Base-by-base conservation (phyloP, 2,329 filamentous ascomycete genomes). In the Teratosphaeria epicoccoides region DNA sequence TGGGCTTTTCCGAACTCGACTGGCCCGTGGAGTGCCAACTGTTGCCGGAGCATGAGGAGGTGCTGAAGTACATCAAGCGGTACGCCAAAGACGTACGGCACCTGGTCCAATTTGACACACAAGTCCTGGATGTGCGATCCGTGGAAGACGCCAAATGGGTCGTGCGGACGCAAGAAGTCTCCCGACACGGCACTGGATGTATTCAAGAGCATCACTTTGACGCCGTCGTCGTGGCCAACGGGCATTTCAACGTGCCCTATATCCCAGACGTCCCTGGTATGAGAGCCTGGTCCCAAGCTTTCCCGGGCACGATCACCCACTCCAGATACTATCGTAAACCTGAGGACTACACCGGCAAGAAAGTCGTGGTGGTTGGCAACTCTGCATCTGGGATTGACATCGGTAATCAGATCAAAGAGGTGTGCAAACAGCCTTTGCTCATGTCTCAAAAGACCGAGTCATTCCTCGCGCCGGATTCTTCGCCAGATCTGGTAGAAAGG, bases 311-410 rank as follows among this genome's bases (percentile, higher is more conserved):
- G 6, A 71, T 76, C 24, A 64, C 65, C 0, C 74, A 76, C 62
- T 88, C 89, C 1, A 95, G 93, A 66, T 81, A 82, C 52, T 97
- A 89, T 64, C 82, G 89, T 40, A 76, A 70, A 0, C 78, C 87
- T 0, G 76, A 80, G 17, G 62, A 72, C 0, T 95, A 84, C 61
- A 64, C 66, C 1, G 76, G 73, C 49, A 85, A 74, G 66, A 94
- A 87, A 67, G 86, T 93, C 10, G 68, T 96, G 4, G 77, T 96
- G 0, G 82, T 96, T 0, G 91, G 91, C 9, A 93, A 88, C 61
- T 85, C 85, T 0, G 85, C 89, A 0, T 95, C 88, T 0, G 91
- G 88, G 0, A 71, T 88, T 14, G 91, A 97, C 63, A 88, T 97
- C 60, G 84, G 84, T 14, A 71, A 76, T 2, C 91, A 96, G 65